phyloP scores from a whole-genome alignment of 257 asterid species.

The Salvia hispanica region DNA sequence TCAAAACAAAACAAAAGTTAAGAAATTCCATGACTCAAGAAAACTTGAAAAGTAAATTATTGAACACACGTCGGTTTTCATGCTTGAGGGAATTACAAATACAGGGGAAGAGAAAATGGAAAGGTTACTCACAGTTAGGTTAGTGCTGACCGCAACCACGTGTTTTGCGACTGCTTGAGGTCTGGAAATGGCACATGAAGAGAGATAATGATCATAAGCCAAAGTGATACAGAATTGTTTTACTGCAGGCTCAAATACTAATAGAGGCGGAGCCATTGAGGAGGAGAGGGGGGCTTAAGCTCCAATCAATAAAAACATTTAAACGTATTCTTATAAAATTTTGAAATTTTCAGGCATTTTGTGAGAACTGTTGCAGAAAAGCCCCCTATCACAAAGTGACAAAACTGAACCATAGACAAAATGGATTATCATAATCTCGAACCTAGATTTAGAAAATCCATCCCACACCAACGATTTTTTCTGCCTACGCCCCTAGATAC shows the following conservation, averaged over 20 bases:
- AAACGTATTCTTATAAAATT: too few species aligned
- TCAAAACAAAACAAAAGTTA: background rate
- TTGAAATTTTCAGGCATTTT: too few species aligned
- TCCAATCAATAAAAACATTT: too few species aligned
- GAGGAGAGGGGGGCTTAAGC: too few species aligned
- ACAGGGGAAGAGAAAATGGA: slow-evolving; percentile 20
- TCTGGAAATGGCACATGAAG: slow-evolving; percentile 44
- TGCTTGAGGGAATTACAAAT: slow-evolving; percentile 32
- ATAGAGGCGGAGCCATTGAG: background rate
- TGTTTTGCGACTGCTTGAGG: slow-evolving; percentile 96
- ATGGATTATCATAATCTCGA: too few species aligned
- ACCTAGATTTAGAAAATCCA: too few species aligned
- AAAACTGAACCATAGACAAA: too few species aligned
- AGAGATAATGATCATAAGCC: slow-evolving; percentile 22
- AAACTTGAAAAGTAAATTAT: slow-evolving; percentile 6
- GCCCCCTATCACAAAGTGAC: too few species aligned
- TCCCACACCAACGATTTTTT: too few species aligned
- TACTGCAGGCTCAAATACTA: slow-evolving; percentile 4
- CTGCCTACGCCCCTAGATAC: too few species aligned
- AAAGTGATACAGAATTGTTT: slow-evolving; percentile 4
- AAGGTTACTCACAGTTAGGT: slow-evolving; percentile 63
- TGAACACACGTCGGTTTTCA: slow-evolving; percentile 26
- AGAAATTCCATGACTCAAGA: slow-evolving; percentile 11
- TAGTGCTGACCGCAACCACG: slow-evolving; percentile 99
- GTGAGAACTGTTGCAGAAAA: too few species aligned